Base-by-base conservation (phyloP, 805 yeast genomes). In the Ogataea parapolymorpha region DNA sequence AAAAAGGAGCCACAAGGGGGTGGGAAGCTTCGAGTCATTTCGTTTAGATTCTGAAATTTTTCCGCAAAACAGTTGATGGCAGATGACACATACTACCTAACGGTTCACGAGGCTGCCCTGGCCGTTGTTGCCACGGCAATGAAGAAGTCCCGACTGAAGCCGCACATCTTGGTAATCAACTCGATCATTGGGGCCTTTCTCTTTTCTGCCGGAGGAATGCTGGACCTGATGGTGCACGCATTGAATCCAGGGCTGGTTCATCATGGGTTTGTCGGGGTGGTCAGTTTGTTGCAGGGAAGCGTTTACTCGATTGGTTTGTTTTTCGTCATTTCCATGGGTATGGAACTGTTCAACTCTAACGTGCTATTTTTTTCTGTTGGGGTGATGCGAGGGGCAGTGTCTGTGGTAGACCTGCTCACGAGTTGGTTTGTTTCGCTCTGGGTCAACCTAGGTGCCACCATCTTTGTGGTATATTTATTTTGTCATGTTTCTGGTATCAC, bases 121-220 rank as follows among this genome's bases (percentile, higher is more conserved):
- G 93, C 95, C 0, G 82, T 84, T 29, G 91, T 85, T 14, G 95
- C 95, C 7, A 85, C 93, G 0, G 71, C 88, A 2, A 85, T 85
- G 93, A 85, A 85, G 61, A 85, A 85, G 55, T 75, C 90, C 4
- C 70, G 95, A 59, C 70, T 83, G 22, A 71, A 78, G 48, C 50
- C 79, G 4, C 82, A 80, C 43, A 71, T 80, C 1, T 57, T 85
- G n/a, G 49, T 77, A 0, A 53, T 84, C 15, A 83, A 83, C 56
- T 78, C 89, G 0, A 58, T 84, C 5, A 65, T 82, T 45, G 95
- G 89, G 4, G 93, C 88, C 0, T 49, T 82, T 2, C 58, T 85
- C 4, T 85, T 85, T 59, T 63, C 82, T 28, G 65, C 81, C 2
- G 93, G 93, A 9, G 86, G 90, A 0, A 80, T 84, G 85, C 66